phyloP scores from a whole-genome alignment of 306 rosid species.

The Senna siamea region DNA sequence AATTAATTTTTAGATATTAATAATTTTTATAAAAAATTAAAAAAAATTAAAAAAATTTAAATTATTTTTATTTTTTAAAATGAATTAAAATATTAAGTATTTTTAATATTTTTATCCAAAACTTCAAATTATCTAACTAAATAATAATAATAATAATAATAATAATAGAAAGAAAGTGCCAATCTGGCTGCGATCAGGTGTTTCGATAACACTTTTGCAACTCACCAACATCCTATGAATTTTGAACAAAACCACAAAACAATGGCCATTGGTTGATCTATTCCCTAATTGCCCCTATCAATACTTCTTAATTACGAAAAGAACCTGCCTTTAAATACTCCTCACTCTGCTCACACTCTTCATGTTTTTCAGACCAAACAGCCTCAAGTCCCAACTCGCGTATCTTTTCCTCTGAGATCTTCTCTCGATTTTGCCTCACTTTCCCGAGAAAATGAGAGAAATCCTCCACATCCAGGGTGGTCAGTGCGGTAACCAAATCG shows the following conservation, averaged over 20 bases:
- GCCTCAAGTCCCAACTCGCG: too few species aligned
- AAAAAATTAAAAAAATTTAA: too few species aligned
- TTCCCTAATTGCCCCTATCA: not conserved
- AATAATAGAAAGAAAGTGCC: too few species aligned
- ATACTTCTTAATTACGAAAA: not conserved
- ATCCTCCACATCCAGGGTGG: constrained; percentile 77
- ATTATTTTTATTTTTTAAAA: too few species aligned
- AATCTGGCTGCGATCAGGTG: too few species aligned
- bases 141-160: too few species aligned
- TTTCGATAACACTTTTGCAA: not conserved
- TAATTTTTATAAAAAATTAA: too few species aligned
- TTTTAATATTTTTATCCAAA: too few species aligned
- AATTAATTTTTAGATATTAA: too few species aligned
- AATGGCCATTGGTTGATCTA: not conserved
- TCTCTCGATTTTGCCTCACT: constrained; percentile 34
- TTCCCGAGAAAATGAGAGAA: constrained; percentile 65
- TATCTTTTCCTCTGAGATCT: not conserved
- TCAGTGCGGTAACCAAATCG: constrained; percentile 74
- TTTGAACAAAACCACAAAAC: not conserved
- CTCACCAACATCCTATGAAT: not conserved
- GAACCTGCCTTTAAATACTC: not conserved
- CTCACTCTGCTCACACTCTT: too few species aligned
- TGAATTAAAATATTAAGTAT: too few species aligned
- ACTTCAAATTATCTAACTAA: too few species aligned
- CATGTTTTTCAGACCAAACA: not conserved